phyloP scores from a whole-genome alignment of 257 asterid species.

The Nicotiana benthamiana region DNA sequence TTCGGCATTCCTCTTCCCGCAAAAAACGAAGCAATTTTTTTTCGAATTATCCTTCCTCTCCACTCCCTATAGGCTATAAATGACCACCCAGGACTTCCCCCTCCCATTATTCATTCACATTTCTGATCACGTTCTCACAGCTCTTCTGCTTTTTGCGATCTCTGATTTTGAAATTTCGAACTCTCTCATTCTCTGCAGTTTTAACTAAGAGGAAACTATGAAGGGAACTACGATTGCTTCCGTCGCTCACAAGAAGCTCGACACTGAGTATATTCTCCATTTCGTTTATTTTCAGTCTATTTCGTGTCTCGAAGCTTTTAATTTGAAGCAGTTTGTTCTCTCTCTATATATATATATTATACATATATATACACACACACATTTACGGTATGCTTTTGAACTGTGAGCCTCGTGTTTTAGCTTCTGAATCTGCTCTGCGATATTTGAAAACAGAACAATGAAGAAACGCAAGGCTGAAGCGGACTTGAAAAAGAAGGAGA shows the following conservation, averaged over 20 bases:
- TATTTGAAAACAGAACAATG: background rate
- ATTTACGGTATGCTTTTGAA: too few species aligned
- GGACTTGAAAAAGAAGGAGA: conserved; percentile 7
- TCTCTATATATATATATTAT: too few species aligned
- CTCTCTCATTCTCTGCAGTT: background rate
- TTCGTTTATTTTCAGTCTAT: background rate
- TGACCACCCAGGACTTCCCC: background rate
- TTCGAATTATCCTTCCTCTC: background rate
- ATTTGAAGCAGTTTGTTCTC: background rate
- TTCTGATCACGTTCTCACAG: background rate
- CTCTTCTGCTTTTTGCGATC: background rate
- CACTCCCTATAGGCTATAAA: background rate
- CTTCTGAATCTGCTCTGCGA: background rate
- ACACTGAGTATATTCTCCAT: conserved; percentile 1
- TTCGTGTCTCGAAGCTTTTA: background rate
- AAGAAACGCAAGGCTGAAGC: conserved; percentile 18
- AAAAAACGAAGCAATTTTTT: background rate
- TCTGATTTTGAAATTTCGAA: background rate
- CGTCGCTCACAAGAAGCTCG: conserved; percentile 22
- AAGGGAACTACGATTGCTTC: conserved; percentile 4
- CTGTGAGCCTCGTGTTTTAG: background rate
- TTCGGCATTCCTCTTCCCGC: background rate
- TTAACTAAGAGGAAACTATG: background rate
- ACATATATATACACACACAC: too few species aligned
- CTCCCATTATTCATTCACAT: background rate